A percentile compares a stretch with the other conserved stretches of the same genome.
Conservation (phyloP, 495 filamentous ascomycete species). For the Trypethelium eluteriae region DNA sequence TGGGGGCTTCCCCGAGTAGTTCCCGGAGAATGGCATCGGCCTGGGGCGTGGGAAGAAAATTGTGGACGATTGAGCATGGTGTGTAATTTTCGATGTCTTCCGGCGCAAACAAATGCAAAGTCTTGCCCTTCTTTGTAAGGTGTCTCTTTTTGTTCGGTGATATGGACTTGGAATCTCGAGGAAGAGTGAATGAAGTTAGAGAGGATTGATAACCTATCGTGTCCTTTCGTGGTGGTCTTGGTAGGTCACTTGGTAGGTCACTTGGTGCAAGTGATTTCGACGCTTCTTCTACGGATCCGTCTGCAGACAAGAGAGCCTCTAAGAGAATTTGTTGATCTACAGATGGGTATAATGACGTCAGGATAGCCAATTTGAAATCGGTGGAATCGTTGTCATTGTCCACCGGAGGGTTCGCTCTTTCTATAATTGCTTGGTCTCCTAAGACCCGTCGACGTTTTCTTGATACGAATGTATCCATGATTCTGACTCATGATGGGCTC, state of each 20-base stretch:
- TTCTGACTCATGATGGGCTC: neutral
- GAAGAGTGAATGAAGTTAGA: constrained; percentile 33
- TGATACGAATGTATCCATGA: constrained; percentile 54
- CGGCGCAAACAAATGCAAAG: constrained; percentile 72
- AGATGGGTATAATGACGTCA: constrained; percentile 65
- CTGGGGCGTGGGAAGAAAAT: constrained; percentile 65
- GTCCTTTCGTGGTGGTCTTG: constrained; percentile 35
- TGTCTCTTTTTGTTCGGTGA: constrained; percentile 30
- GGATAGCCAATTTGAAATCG: constrained; percentile 76
- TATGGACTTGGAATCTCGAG: neutral
- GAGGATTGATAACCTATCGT: constrained; percentile 51
- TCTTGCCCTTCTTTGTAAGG: constrained; percentile 67
- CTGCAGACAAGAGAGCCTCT: constrained; percentile 66
- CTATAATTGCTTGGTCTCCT: constrained; percentile 7
- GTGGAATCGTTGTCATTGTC: constrained; percentile 70
- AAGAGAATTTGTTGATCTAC: constrained; percentile 59
- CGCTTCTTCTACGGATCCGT: constrained; percentile 66
- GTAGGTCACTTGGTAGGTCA: constrained; percentile 25
- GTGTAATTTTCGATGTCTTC: constrained; percentile 71
- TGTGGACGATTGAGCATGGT: constrained; percentile 84
- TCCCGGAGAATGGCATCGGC: constrained; percentile 69
- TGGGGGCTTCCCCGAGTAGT: constrained; percentile 64
- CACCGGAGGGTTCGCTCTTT: constrained; percentile 5
- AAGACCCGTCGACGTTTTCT: constrained; percentile 35
- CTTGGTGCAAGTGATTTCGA: constrained; percentile 44